Evolutionary conservation across 352 stramenopile species (phyloP).

Genomic region (Phytopythium vexans): DNA sequence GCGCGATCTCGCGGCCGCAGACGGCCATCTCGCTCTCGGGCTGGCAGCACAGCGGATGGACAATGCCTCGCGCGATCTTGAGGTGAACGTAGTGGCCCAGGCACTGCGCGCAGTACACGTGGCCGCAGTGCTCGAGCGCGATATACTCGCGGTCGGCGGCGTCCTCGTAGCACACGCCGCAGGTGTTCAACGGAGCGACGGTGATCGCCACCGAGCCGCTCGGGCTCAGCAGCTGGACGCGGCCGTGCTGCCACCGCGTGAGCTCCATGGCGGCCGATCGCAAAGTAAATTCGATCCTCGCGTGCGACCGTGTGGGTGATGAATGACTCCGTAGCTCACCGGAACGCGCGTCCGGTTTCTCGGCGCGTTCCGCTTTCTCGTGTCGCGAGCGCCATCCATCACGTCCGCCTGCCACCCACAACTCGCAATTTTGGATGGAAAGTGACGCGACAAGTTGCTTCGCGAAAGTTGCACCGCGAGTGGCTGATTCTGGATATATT

Average conservation of each 20-base stretch:
- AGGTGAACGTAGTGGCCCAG: neutral
- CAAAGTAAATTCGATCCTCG: neutral
- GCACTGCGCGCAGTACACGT: conserved; percentile 2
- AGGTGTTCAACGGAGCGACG: neutral
- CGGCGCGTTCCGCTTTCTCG: too few species aligned
- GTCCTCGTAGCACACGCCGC: neutral
- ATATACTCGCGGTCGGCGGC: neutral
- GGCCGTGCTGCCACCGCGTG: neutral
- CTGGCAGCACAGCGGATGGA: conserved; percentile 3
- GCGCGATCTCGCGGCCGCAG: conserved; percentile 2
- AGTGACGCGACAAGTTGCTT: too few species aligned
- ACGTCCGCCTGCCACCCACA: too few species aligned
- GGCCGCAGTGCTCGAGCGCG: neutral
- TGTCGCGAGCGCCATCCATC: too few species aligned
- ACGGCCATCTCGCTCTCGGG: neutral
- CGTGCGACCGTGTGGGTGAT: too few species aligned
- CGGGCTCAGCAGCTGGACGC: neutral
- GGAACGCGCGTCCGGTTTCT: too few species aligned
- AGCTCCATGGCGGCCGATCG: conserved; percentile 1
- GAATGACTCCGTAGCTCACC: too few species aligned
- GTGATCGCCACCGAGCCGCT: too few species aligned
- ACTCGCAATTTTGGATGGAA: too few species aligned
- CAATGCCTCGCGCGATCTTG: conserved; percentile 1
- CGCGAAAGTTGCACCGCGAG: too few species aligned
- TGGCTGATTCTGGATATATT: too few species aligned